A percentile compares a stretch with the other conserved stretches of the same genome.
phyloP scores from a whole-genome alignment of 2,329 filamentous ascomycete species.

The Ophiostoma novo-ulmi region DNA sequence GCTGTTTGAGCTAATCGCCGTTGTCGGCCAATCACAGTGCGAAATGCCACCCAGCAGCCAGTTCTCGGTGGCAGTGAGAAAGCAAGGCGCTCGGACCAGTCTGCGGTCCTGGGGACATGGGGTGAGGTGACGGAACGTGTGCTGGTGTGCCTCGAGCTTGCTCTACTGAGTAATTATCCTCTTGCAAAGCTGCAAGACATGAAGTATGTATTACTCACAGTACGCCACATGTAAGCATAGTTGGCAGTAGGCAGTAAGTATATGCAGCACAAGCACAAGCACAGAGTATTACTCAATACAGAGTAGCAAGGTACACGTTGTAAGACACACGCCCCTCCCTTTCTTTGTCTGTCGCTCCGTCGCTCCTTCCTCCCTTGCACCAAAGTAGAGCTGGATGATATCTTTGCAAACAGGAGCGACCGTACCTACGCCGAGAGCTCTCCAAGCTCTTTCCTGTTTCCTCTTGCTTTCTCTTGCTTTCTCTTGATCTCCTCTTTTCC shows the following conservation, averaged over 20 bases:
- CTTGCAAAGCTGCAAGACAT: neutral
- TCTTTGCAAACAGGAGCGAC: neutral
- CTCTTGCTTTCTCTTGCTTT: constrained; percentile 18
- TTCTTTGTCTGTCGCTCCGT: constrained; percentile 1
- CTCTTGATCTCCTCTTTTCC: neutral
- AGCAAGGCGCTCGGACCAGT: constrained; percentile 4
- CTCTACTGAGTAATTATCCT: neutral
- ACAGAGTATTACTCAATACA: neutral
- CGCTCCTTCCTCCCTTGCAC: constrained; percentile 16
- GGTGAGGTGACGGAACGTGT: constrained; percentile 7
- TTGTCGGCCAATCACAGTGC: constrained; percentile 16
- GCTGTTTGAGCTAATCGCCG: constrained; percentile 4
- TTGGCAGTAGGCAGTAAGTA: too few species aligned
- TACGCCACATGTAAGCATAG: neutral
- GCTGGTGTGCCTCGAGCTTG: neutral
- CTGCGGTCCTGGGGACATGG: neutral
- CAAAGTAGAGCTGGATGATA: constrained; percentile 6
- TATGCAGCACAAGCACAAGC: too few species aligned
- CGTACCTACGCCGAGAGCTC: neutral
- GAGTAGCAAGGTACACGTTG: neutral
- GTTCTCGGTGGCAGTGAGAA: neutral
- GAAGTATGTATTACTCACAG: neutral
- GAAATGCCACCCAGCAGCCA: neutral
- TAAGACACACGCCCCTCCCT: constrained; percentile 6
- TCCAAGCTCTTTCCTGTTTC: constrained; percentile 15